Evolutionary conservation across 2,329 filamentous ascomycete genomes (phyloP).

Genomic region (Ampelomyces quisqualis): DNA sequence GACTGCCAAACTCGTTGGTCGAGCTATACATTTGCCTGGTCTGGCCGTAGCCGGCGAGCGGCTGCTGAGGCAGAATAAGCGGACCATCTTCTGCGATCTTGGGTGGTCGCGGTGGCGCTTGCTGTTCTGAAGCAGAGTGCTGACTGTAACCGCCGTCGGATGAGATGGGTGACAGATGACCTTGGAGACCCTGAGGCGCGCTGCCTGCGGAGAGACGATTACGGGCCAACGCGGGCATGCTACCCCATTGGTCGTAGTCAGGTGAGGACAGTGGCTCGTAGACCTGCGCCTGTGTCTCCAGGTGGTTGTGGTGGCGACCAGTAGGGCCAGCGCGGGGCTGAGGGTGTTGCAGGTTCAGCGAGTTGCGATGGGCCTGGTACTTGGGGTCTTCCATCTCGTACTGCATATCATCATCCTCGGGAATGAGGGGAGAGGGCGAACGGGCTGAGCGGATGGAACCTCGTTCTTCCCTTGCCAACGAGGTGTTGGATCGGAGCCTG

Average conservation of each 20-base stretch:
- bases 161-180: constrained; percentile 42
- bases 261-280: constrained; percentile 53
- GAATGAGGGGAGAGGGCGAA: constrained; percentile 56
- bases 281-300: constrained; percentile 71
- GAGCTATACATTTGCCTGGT: constrained; percentile 44
- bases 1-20: constrained; percentile 40
- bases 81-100: constrained; percentile 60
- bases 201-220: constrained; percentile 42
- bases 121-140: constrained; percentile 44
- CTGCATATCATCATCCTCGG: constrained; percentile 55
- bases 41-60: constrained; percentile 42
- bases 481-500: constrained; percentile 46
- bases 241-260: constrained; percentile 53
- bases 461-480: constrained; percentile 28
- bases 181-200: constrained; percentile 28
- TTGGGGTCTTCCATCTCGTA: constrained; percentile 64
- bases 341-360: constrained; percentile 75
- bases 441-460: constrained; percentile 34
- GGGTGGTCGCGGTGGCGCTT: constrained; percentile 52
- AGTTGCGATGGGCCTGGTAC: constrained; percentile 80
- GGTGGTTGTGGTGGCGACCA: constrained; percentile 69
- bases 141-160: constrained; percentile 43
- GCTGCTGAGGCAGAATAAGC: constrained; percentile 55
- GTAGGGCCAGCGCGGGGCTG: constrained; percentile 74
- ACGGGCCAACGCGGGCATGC: constrained; percentile 46